Evolutionary conservation across 805 yeast species (phyloP), one percentile per base, ranked within the genome.

Genomic region (Metschnikowia bowlesiae): DNA sequence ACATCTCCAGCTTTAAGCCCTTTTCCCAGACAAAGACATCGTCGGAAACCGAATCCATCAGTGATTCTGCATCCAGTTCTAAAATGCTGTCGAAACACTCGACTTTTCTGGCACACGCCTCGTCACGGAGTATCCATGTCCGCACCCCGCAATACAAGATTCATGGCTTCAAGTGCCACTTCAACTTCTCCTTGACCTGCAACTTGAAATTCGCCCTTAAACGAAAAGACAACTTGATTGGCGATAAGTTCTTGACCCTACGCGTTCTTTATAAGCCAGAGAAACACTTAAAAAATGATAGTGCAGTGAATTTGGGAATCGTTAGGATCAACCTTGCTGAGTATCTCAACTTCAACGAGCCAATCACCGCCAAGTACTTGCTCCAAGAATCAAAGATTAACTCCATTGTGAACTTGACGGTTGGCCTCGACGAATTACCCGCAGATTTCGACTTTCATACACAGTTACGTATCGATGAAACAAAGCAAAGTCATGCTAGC

Each of bases 381-480:
- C 71, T 92, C 35, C 84, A 84, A 59, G 79, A 88, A 29, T 85
- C 96, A 1, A 88, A 89, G 56, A 82, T 92, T 16, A 92, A 92
- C 64, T 84, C 95, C 2, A 85, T 89, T n/a, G 66, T 86, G 37
- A 83, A 78, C 52, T 53, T 89, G 39, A 75, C 84, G 1, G 69
- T 87, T n/a, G 71, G 73, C 5, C 65, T 87, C 57, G 74, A 71
- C 39, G 76, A 73, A 51, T 63, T 72, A 18, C 70, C 77, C 3
- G 50, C 67, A 4, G 62, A 69, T 51, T 61, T 59, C 39, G 76
- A 72, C 39, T 73, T 73, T 61, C 76, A 70, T 53, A 73, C 78
- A 2, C 75, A 66, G 49, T 62, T 73, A 35, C 71, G 66, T 39
- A 65, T 73, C 7, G 58, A 62, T 9, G 77, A 73, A 42, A 53